A percentile compares a stretch with the other conserved stretches of the same genome.
Evolutionary conservation across 176 grass and related monocot genomes (phyloP).

Genomic region (bread wheat (Triticum aestivum)): DNA sequence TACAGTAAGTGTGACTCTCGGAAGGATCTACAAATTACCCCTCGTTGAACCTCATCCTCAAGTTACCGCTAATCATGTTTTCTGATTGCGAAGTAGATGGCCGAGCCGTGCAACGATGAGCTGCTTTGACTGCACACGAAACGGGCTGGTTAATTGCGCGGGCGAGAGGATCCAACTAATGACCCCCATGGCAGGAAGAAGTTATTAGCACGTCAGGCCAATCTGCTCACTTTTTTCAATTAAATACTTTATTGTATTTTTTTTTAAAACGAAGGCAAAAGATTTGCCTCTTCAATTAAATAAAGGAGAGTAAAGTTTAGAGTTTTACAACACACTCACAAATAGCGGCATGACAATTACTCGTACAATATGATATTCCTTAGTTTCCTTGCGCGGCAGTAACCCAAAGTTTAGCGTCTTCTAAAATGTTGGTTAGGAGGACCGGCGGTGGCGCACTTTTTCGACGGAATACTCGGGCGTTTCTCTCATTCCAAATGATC

Average conservation of each 20-base stretch:
- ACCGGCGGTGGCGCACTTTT: no score
- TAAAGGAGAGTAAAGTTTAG: no score
- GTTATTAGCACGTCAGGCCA: background rate
- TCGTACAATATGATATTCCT: no score
- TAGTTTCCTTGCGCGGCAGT: no score
- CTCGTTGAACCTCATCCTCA: background rate
- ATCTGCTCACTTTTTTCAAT: background rate
- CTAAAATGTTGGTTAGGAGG: no score
- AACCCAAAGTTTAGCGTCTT: no score
- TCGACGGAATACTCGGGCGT: no score
- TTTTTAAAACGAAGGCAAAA: no score
- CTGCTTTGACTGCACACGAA: background rate
- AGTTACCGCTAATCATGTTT: background rate
- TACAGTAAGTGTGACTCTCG: background rate
- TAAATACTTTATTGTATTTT: background rate
- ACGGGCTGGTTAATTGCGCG: background rate
- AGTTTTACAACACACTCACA: no score
- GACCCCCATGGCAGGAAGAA: background rate
- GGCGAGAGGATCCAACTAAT: background rate
- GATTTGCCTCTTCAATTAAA: no score
- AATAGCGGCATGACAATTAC: no score
- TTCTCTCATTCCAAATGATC: no score
- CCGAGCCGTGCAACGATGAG: background rate
- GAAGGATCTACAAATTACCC: slow-evolving; percentile 1
- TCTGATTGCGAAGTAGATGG: background rate